Percentiles rank a stretch among this genome's conserved stretches.
These are phyloP conservation scores for Phytophthora europaea DNA, from an alignment of 352 stramenopile genomes.

Conservation along the genomic window DNA sequence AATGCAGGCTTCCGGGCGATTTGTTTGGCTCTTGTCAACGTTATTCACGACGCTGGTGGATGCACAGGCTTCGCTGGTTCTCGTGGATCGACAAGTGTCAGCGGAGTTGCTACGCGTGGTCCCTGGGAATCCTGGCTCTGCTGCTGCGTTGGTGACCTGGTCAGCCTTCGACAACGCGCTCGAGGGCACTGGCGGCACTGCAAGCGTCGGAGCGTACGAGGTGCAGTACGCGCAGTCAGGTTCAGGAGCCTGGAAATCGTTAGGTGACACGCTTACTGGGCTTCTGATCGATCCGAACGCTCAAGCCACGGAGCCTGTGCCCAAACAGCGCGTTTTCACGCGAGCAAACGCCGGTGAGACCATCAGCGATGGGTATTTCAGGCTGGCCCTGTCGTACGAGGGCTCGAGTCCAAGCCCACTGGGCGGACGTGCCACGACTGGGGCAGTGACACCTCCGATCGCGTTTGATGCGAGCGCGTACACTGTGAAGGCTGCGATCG, in stretches of 20 bases:
- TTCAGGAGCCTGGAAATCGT: constrained; percentile 46
- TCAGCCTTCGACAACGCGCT: constrained; percentile 47
- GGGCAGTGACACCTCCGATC: constrained; percentile 65
- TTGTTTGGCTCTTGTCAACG: constrained; percentile 10
- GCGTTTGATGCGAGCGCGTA: constrained; percentile 74
- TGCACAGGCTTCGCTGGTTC: constrained; percentile 11
- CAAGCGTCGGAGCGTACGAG: constrained; percentile 61
- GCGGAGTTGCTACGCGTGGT: constrained; percentile 42
- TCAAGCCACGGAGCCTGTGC: constrained; percentile 41
- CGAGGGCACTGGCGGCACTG: constrained; percentile 10
- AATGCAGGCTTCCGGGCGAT: neutral
- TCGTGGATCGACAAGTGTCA: constrained; percentile 32
- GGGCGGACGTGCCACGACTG: constrained; percentile 27
- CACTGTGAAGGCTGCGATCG: constrained; percentile 73
- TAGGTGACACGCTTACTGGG: constrained; percentile 50
- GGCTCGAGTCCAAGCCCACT: constrained; percentile 34
- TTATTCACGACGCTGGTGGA: constrained; percentile 1
- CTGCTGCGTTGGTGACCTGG: constrained; percentile 54
- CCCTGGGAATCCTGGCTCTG: constrained; percentile 54
- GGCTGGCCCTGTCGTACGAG: constrained; percentile 53
- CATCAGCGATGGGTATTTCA: constrained; percentile 68
- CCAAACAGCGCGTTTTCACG: constrained; percentile 64
- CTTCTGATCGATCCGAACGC: constrained; percentile 11
- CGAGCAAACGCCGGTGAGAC: constrained; percentile 54
- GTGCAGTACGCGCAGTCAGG: constrained; percentile 60